These are phyloP conservation scores for Yamagishiella unicocca DNA, from an alignment of 139 green algal genomes.

Conservation along the genomic window DNA sequence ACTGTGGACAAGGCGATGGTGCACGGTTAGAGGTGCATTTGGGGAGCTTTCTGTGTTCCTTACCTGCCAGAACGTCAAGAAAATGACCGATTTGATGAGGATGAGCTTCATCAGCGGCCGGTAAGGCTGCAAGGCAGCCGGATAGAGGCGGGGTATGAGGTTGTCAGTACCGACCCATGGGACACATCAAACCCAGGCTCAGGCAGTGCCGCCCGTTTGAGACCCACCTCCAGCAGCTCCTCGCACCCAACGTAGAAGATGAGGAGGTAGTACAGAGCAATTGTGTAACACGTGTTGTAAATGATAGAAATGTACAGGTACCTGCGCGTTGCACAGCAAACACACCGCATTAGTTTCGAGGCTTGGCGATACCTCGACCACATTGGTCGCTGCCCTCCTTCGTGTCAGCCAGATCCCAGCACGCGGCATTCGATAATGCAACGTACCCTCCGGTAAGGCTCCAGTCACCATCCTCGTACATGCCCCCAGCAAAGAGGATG, in stretches of 20 bases:
- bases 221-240: conserved; percentile 84
- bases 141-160: background rate
- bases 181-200: too few species aligned
- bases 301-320: conserved; percentile 90
- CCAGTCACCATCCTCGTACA: conserved; percentile 92
- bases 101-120: conserved; percentile 97
- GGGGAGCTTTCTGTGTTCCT: too few species aligned
- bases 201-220: too few species aligned
- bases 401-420: too few species aligned
- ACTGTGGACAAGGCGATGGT: too few species aligned
- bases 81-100: conserved; percentile 96
- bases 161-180: too few species aligned
- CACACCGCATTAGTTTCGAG: too few species aligned
- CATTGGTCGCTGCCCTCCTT: too few species aligned
- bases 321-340: too few species aligned
- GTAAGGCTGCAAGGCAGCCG: conserved; percentile 70
- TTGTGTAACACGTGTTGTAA: conserved; percentile 96
- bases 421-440: too few species aligned
- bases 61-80: conserved; percentile 98
- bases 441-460: conserved; percentile 67
- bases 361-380: too few species aligned
- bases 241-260: conserved; percentile 96
- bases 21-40: too few species aligned
- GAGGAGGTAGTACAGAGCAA: conserved; percentile 93
- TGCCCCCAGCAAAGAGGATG: conserved; percentile 79